phyloP scores from a whole-genome alignment of 2,329 filamentous ascomycete genomes.

The Pleomassaria siparia region DNA sequence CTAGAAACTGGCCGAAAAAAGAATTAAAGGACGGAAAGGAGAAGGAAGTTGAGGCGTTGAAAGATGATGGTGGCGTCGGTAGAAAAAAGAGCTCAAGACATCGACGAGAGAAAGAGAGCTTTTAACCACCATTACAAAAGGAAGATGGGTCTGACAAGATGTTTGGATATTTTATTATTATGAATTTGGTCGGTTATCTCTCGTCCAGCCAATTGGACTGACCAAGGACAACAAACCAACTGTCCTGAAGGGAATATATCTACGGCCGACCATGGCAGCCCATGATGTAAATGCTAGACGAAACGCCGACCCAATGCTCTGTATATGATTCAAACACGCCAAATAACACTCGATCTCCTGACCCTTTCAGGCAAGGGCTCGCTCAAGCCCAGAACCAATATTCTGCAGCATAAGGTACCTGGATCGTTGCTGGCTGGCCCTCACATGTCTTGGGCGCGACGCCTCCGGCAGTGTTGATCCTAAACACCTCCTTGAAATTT shows the following conservation, averaged over 20 bases:
- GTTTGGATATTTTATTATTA: conserved; percentile 8
- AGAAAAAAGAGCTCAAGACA: conserved; percentile 33
- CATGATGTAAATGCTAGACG: conserved; percentile 25
- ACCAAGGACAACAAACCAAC: conserved; percentile 17
- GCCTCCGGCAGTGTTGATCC: conserved; percentile 82
- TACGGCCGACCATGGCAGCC: conserved; percentile 11
- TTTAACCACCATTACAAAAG: no score
- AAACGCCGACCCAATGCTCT: conserved; percentile 39
- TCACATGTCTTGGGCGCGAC: conserved; percentile 72
- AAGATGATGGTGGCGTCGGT: conserved; percentile 12
- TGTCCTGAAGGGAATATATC: conserved; percentile 23
- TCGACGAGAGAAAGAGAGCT: conserved; percentile 28
- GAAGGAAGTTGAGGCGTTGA: conserved; percentile 12
- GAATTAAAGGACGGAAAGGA: conserved; percentile 13
- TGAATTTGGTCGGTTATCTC: conserved; percentile 15
- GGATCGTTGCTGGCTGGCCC: conserved; percentile 63
- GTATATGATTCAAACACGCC: conserved; percentile 17
- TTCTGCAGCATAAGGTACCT: conserved; percentile 79
- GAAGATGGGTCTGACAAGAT: background rate
- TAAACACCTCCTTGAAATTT: conserved; percentile 73
- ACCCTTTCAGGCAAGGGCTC: background rate
- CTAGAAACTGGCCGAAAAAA: conserved; percentile 90
- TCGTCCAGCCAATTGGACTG: conserved; percentile 5
- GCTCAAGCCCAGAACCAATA: conserved; percentile 61
- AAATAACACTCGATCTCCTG: background rate